Evolutionary conservation across 2,329 filamentous ascomycete genomes (phyloP), one percentile per base, ranked within the genome.

Genomic region (Ophiocordyceps camponoti-saundersi): DNA sequence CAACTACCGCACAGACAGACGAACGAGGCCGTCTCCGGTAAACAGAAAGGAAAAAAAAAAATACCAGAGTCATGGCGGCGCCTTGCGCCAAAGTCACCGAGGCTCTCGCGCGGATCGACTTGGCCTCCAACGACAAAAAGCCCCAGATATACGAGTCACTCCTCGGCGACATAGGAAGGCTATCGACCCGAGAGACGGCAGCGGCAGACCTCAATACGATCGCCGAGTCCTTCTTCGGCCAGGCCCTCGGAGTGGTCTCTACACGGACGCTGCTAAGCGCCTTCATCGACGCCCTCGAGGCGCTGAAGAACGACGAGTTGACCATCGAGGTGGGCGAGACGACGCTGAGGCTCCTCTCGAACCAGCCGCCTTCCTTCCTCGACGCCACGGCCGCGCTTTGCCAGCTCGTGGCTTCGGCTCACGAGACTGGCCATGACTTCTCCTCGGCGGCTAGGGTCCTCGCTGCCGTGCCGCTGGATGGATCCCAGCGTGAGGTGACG

Each of bases 391-490:
- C 83, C 6, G 70, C 77, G 42, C 72, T 95, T 47, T 84, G 88
- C 52, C 80, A 90, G 58, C 76, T 88, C 47, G 72, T 95, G 18
- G 89, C 90, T 20, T 78, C 84, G 49, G 86, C 87, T 13, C 82
- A 92, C 66, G 88, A 96, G 65, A 67, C 68, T 48, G 78, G 85
- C 53, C 86, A 95, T 44, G 86, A 95, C 61, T 94, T 83, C 62
- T 67, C 74, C 21, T 75, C 76, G 29, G 88, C 90, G 0, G 92
- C 92, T 26, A 80, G 80, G 59, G 72, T 77, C 11, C 75, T 98
- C 7, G 78, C 86, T 57, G 82, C 81, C 36, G 94, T 96, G 55
- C 84, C 88, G 32, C 79, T 96, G 44, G 90, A 98, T 60, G 83
- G 78, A 48, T 89, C 88, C 2, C 88, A 95, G 67, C 82, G 90